Percentiles rank a stretch among this genome's conserved stretches.
Evolutionary conservation across 768 basidiomycete species (phyloP).

Genomic region (Boletus coccyginus): DNA sequence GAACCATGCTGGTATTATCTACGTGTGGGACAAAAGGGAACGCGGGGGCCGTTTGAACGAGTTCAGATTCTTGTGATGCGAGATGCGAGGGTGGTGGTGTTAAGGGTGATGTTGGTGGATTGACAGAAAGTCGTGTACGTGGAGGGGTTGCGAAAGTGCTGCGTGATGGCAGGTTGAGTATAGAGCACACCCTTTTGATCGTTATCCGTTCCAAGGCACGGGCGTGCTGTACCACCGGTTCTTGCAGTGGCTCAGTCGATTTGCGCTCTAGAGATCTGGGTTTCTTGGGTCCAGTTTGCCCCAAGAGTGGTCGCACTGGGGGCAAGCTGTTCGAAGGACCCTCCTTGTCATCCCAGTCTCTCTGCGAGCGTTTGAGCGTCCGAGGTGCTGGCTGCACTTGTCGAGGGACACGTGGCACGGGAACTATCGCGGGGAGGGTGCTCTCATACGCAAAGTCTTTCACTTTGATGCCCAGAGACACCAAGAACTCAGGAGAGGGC

Average conservation of each 20-base stretch:
- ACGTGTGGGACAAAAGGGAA: conserved; percentile 30
- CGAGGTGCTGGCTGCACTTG: conserved; percentile 47
- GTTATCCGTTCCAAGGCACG: conserved; percentile 20
- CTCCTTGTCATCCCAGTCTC: conserved; percentile 32
- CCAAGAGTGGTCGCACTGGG: conserved; percentile 6
- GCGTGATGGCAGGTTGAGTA: conserved; percentile 9
- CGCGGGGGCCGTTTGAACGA: conserved; percentile 47
- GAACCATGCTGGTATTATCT: conserved; percentile 30
- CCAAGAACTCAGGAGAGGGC: conserved; percentile 33
- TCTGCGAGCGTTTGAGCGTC: conserved; percentile 38
- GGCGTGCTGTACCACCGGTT: conserved; percentile 12
- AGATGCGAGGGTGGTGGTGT: conserved; percentile 24
- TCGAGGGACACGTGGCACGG: conserved; percentile 45
- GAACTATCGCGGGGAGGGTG: conserved; percentile 57
- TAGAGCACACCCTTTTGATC: conserved; percentile 14
- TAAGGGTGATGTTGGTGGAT: conserved; percentile 29
- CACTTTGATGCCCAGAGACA: conserved; percentile 39
- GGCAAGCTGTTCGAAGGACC: conserved; percentile 6
- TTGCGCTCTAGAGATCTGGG: conserved; percentile 29
- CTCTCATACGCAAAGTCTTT: conserved; percentile 70
- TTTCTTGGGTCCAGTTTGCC: conserved; percentile 18
- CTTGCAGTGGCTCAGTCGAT: conserved; percentile 35
- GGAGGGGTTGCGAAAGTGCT: conserved; percentile 4
- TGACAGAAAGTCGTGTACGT: conserved; percentile 11
- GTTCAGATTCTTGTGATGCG: conserved; percentile 45